Evolutionary conservation across 1,139 yeast genomes (phyloP), one percentile per base, ranked within the genome.

Genomic region (Saccharomyces pastorianus): DNA sequence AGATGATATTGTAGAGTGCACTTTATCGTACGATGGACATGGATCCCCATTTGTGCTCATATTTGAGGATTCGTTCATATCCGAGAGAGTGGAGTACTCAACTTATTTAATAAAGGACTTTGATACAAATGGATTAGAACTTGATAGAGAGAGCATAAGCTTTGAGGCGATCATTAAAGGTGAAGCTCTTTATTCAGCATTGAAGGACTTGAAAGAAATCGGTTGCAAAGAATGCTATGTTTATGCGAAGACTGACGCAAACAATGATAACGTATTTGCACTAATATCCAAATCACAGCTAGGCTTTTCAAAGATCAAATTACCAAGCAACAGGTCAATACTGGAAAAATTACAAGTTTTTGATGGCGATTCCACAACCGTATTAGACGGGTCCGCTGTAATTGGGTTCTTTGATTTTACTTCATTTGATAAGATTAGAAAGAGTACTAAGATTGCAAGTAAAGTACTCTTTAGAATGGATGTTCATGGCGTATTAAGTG

Each of bases 111-210:
- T 67, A 2, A 68, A 68, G 47, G 84, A 71, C 46, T 63, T 76
- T 26, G 74, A 74, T 46, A 62, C 59, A 48, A 55, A 59, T 9
- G 73, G 69, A 1, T 66, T 78, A 49, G 78, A 76, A 17, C 68
- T 85, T 4, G 83, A 85, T 64, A 74, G 79, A 51, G 69, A 72
- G 50, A 73, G 75, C 26, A 66, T 87, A 3, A 73, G 77, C 47
- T 75, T 83, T 66, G 95, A 89, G 62, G 76, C 86, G 28, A 83
- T 87, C 34, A 69, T 89, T 23, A 80, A 81, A 55, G 84, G 93
- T 25, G 83, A 81, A 54, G 80, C 86, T 4, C 68, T 88, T 34
- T 76, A 79, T 54, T 84, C 83, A 57, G 77, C 87, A 0, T 65
- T 89, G 32, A 82, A 79, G 56, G 96, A 88, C 63, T 71, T 89